Conservation (phyloP, 208 protist genomes). For the Leishmania amazonensis region DNA sequence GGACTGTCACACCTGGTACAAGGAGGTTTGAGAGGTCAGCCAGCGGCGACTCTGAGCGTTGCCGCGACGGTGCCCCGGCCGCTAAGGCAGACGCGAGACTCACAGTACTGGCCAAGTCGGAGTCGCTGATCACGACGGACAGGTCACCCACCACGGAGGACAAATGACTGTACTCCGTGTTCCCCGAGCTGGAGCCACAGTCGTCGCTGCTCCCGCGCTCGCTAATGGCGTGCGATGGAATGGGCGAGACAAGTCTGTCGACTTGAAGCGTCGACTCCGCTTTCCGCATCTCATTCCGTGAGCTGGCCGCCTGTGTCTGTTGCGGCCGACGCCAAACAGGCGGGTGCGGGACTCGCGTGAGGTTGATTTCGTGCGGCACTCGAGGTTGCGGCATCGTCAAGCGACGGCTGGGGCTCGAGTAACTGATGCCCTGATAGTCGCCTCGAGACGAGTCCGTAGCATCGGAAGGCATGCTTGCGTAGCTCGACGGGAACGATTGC, state of each 20-base stretch:
- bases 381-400: background rate
- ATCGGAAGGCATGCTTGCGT: background rate
- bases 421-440: background rate
- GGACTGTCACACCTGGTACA: background rate
- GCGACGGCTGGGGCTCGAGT: background rate
- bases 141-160: background rate
- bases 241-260: no score
- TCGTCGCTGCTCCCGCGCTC: background rate
- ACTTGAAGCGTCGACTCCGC: background rate
- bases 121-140: constrained; percentile 8
- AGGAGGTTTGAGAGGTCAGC: background rate
- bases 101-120: background rate
- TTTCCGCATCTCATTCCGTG: background rate
- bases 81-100: background rate
- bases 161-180: background rate
- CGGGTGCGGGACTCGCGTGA: background rate
- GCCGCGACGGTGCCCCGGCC: background rate
- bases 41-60: constrained; percentile 1
- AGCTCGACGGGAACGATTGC: background rate
- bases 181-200: background rate
- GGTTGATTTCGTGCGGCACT: background rate
- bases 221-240: background rate
- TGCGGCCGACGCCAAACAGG: background rate
- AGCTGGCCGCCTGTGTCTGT: background rate
- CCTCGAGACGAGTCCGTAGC: background rate